A percentile compares a stretch with the other conserved stretches of the same genome.
Conservation (phyloP, 495 filamentous ascomycete genomes). For the Penicillium robsamsonii region DNA sequence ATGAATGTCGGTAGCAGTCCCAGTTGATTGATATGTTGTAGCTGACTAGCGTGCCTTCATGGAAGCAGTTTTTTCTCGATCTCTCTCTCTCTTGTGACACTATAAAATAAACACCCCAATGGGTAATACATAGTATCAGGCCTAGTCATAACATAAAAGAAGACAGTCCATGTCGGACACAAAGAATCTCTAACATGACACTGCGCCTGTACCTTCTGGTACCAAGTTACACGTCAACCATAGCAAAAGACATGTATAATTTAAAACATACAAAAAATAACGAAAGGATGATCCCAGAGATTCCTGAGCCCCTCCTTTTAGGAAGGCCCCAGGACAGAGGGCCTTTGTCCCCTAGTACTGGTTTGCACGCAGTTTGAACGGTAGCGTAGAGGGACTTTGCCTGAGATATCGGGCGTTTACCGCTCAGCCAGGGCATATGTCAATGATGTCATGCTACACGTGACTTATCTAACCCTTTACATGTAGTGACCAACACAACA, state of each 20-base stretch:
- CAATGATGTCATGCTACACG: not conserved
- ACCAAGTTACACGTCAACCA: too few relatives aligned
- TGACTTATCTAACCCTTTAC: not conserved
- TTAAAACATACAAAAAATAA: not conserved
- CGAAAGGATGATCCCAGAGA: not conserved
- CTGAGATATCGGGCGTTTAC: not conserved
- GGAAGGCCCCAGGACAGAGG: not conserved
- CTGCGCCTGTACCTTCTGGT: not conserved
- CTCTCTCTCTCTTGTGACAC: not conserved
- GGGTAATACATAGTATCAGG: too few relatives aligned
- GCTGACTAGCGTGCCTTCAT: not conserved
- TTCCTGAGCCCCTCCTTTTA: not conserved
- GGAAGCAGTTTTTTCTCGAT: too few relatives aligned
- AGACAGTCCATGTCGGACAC: not conserved
- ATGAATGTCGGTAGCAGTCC: not conserved
- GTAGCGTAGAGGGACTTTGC: not conserved
- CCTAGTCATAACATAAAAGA: not conserved
- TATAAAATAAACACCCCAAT: not conserved
- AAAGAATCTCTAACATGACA: not conserved
- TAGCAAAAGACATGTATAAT: not conserved
- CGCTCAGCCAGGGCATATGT: not conserved
- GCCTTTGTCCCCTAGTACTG: not conserved
- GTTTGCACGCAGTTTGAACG: not conserved
- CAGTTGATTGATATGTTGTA: not conserved
- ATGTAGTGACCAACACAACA: too few relatives aligned